Base-by-base conservation (phyloP, 2,329 filamentous ascomycete genomes). In the Fusarium pininemorale region DNA sequence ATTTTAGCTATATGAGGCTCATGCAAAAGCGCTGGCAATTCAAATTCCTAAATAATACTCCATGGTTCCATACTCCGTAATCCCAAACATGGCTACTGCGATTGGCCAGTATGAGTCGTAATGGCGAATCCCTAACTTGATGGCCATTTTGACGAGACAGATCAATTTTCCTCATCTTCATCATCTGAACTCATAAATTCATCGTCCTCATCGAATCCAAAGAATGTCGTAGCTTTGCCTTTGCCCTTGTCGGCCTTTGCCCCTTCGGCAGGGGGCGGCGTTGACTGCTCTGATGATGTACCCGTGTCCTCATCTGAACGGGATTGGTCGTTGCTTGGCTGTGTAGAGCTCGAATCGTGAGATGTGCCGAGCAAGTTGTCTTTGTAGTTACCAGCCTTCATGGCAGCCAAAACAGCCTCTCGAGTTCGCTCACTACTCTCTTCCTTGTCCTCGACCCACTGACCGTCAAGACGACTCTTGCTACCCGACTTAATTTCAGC, bases 371-470 rank as follows among this genome's bases (percentile, higher is more conserved):
- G 78, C 5, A 90, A 76, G 74, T 90, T 90, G 83, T 92, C 91
- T 70, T 86, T 89, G 79, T 89, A 90, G 61, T 87, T 85, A 6
- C 90, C 90, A 22, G 87, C 85, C 82, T 90, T 91, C 85, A 95
- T 91, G 13, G 90, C 92, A 55, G 89, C 90, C 48, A 93, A 80
- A 11, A 96, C 93, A 7, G 93, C 93, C 76, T 94, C 91, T 45
- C 93, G 86, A 1, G 95, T 96, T 82, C 93, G 92, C 84, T 97
- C 94, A 74, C 90, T 92, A 32, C 93, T 93, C 80, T 98, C 95
- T 77, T 98, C 95, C 82, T 97, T 98, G 74, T 94, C 93, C 81
- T 99, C 96, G 45, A 98, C 91, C 95, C 96, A 99, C 80, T 96
- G 93, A 1, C 94, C 94, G 79, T 98, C 94, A 45, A 98, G 83